phyloP scores from a whole-genome alignment of 2,329 filamentous ascomycete genomes.

The Aspergillus hiratsukae region DNA sequence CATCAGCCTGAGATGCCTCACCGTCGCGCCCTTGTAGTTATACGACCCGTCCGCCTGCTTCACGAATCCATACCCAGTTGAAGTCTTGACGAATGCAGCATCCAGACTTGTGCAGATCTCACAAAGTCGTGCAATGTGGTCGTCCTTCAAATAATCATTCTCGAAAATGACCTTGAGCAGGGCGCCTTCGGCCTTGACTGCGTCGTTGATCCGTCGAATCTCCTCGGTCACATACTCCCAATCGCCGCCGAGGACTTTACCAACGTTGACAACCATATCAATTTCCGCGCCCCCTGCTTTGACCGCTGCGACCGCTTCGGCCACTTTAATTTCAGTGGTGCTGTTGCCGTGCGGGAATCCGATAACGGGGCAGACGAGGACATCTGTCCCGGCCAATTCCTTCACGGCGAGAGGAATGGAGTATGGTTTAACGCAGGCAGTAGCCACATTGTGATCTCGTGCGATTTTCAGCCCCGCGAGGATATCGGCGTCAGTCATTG shows the following conservation, averaged over 20 bases:
- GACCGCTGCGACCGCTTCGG: constrained; percentile 49
- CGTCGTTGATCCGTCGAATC: constrained; percentile 48
- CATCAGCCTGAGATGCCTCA: constrained; percentile 53
- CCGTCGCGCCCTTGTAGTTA: constrained; percentile 51
- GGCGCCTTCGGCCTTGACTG: constrained; percentile 42
- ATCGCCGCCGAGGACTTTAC: constrained; percentile 53
- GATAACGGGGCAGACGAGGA: constrained; percentile 55
- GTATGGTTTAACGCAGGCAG: constrained; percentile 59
- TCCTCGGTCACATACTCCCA: constrained; percentile 55
- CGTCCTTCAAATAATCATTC: constrained; percentile 52
- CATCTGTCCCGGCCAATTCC: constrained; percentile 46
- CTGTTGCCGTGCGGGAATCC: constrained; percentile 59
- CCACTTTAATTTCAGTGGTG: constrained; percentile 51
- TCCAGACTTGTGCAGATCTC: constrained; percentile 49
- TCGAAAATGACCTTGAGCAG: constrained; percentile 60
- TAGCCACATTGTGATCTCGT: constrained; percentile 48
- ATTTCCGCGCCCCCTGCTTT: constrained; percentile 51
- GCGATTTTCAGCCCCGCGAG: constrained; percentile 46
- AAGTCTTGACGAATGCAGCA: constrained; percentile 59
- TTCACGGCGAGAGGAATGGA: constrained; percentile 46
- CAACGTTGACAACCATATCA: constrained; percentile 58
- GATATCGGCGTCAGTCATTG: constrained; percentile 56
- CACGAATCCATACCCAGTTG: constrained; percentile 58
- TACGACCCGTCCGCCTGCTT: constrained; percentile 52
- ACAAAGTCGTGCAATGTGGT: constrained; percentile 51